Conservation (phyloP, 2,329 filamentous ascomycete species). For the Fusarium aywerte region DNA sequence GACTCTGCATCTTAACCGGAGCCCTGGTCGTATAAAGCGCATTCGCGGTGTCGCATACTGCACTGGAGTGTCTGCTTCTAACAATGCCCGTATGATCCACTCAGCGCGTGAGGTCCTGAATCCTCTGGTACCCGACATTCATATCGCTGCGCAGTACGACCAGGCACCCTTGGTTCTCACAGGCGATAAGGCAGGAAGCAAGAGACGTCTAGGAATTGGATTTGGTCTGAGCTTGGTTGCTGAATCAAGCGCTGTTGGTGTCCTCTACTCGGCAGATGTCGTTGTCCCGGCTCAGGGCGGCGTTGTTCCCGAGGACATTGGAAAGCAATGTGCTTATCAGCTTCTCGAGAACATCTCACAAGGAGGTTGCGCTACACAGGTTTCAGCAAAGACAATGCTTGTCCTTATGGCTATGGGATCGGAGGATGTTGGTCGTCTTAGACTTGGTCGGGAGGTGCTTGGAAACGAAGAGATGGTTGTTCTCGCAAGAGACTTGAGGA, state of each 20-base stretch:
- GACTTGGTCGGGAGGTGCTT: slow-evolving; percentile 82
- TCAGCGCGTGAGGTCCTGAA: slow-evolving; percentile 89
- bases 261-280: slow-evolving; percentile 89
- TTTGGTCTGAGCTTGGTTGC: slow-evolving; percentile 93
- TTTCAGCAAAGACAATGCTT: slow-evolving; percentile 79
- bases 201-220: slow-evolving; percentile 81
- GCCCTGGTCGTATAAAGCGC: slow-evolving; percentile 84
- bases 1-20: slow-evolving; percentile 87
- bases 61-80: slow-evolving; percentile 89
- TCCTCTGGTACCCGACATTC: slow-evolving; percentile 85
- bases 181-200: slow-evolving; percentile 65
- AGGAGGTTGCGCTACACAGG: slow-evolving; percentile 82
- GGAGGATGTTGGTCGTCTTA: slow-evolving; percentile 90
- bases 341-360: slow-evolving; percentile 83
- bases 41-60: slow-evolving; percentile 94
- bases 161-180: slow-evolving; percentile 66
- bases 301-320: slow-evolving; percentile 88
- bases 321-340: slow-evolving; percentile 87
- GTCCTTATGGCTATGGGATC: slow-evolving; percentile 98
- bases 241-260: slow-evolving; percentile 83
- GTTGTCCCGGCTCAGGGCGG: slow-evolving; percentile 80
- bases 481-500: slow-evolving; percentile 83
- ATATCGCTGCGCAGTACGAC: slow-evolving; percentile 85
- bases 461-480: slow-evolving; percentile 83
- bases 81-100: slow-evolving; percentile 96